Evolutionary conservation across 257 asterid species (phyloP), one percentile per base, ranked within the genome.

Genomic region (Marsdenia floribunda): DNA sequence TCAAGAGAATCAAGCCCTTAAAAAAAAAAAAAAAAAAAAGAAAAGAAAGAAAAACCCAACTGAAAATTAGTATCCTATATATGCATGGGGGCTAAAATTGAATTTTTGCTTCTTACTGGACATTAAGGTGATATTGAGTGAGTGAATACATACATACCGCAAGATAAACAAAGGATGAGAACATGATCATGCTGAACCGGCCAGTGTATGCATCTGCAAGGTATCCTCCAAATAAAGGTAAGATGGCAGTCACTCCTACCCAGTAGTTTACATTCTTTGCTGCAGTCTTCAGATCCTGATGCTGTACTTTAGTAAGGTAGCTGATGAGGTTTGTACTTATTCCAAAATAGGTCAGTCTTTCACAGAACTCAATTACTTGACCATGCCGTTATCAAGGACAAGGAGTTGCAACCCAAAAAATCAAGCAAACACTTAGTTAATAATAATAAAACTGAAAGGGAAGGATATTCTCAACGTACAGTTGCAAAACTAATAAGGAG

Each of bases 1-100:
- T 89, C 75, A 90, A 65, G 13, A 90, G 86, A 76, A 86, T 77
- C 89, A 92, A 81, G 2, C 93, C 96, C 96, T 92, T 82, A 22
- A 68, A 9, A 52, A 35, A 26, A 21, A 16, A 70, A 8, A 2
- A 2, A 37, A 5, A 24, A 8, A 26, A n/a, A 16, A n/a, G n/a
- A n/a, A n/a, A n/a, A n/a, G n/a, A n/a, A n/a, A n/a, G n/a, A n/a
- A n/a, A n/a, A n/a, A n/a, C n/a, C 11, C 3, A 38, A 12, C 37
- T n/a, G 55, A 4, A 5, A 26, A 70, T 6, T 26, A 37, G 53
- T 58, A 58, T 26, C 65, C 65, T 42, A 42, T 6, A 5, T 10
- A 7, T 22, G 1, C n/a, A 42, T 42, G 46, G 46, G 9, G 33
- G 66, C 40, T 24, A 61, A 15, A 61, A 61, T 12, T 14, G 5